Evolutionary conservation across 1,139 yeast genomes (phyloP), one percentile per base, ranked within the genome.

Genomic region (Petasospora rhodanensis): DNA sequence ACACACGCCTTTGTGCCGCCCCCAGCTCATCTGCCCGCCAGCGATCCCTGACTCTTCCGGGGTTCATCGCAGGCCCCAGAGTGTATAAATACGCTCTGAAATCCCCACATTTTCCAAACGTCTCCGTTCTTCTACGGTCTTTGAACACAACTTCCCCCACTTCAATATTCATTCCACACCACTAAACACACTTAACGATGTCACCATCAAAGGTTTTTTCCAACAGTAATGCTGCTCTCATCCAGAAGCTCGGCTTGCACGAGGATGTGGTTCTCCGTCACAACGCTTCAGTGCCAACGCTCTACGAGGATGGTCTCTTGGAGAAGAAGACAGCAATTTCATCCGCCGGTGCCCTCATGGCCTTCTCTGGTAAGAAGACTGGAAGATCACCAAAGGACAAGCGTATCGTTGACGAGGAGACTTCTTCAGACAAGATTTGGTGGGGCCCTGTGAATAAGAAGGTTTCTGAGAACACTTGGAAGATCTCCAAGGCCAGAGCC

Each of bases 361-460:
- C 98, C 37, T 87, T 79, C 66, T 86, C 96, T 19, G 98, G 98
- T 58, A 71, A 76, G 53, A 91, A 91, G 70, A 91, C 97, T 38
- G 98, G 98, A 54, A 83, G 98, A 66, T 91, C 97, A 27, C 98
- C 98, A 60, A 84, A 82, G 70, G 98, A 91, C 67, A 91, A 91
- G 66, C 86, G 98, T 69, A 85, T 91, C 63, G 97, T 91, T 47
- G 96, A 89, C 52, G 97, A 91, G 68, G 82, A 76, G 51, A 71
- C 93, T 35, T 87, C 96, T 25, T 64, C 74, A 38, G 76, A 84
- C 43, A 70, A 89, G 58, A 78, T 91, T 52, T 91, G 98, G 97
- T 91, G 98, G 98, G 98, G 98, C 19, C 97, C 97, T 8, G 98
- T 91, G 53, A 91, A 91, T 71, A 86, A 84, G 66, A 85, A 89